Conservation (phyloP, 2,329 filamentous ascomycete species). For the Xylaria sp. region DNA sequence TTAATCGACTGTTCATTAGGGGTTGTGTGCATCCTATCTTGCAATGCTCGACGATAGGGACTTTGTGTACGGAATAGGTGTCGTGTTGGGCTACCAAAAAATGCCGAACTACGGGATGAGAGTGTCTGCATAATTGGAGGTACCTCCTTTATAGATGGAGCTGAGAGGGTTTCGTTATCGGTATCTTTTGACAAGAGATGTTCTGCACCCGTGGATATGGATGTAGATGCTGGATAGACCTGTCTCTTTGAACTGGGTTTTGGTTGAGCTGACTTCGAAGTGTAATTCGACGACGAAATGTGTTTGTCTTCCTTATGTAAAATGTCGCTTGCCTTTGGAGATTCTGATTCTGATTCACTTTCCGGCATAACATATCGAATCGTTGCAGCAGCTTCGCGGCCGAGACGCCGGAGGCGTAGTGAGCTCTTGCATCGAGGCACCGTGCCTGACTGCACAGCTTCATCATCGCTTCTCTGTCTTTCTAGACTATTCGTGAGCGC, state of each 20-base stretch:
- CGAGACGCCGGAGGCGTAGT: conserved; percentile 12
- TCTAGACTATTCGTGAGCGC: conserved; percentile 35
- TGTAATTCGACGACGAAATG: neutral
- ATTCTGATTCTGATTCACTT: conserved; percentile 36
- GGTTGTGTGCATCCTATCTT: conserved; percentile 56
- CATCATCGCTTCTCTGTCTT: conserved; percentile 36
- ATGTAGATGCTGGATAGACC: conserved; percentile 16
- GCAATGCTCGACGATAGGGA: conserved; percentile 64
- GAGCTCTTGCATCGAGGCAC: conserved; percentile 41
- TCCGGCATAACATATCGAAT: conserved; percentile 44
- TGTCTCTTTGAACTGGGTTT: conserved; percentile 1
- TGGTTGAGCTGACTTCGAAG: neutral
- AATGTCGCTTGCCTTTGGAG: conserved; percentile 19
- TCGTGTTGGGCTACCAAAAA: conserved; percentile 62
- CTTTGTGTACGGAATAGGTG: conserved; percentile 65
- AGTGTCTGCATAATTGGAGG: conserved; percentile 45
- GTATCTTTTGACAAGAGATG: neutral
- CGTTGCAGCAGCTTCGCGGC: conserved; percentile 33
- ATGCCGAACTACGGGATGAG: conserved; percentile 58
- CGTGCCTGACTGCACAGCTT: conserved; percentile 31
- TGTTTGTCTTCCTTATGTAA: conserved; percentile 8
- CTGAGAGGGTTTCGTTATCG: conserved; percentile 7
- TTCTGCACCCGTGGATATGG: neutral
- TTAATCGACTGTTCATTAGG: conserved; percentile 42
- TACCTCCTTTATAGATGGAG: conserved; percentile 29